Evolutionary conservation across 495 filamentous ascomycete genomes (phyloP).

Genomic region (Penicillium paxilli): DNA sequence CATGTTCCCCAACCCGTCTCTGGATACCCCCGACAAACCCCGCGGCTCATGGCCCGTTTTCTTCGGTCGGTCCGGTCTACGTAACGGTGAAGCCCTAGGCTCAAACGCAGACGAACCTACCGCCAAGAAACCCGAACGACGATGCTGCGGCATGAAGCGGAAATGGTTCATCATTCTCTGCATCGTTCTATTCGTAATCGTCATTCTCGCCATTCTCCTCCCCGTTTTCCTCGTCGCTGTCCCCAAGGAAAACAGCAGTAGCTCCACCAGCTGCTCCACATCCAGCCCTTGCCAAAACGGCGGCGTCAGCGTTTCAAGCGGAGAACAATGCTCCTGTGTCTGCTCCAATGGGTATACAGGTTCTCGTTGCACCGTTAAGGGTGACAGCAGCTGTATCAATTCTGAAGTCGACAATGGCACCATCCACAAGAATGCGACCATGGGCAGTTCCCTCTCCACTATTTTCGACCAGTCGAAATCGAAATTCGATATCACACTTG

Average conservation of each 20-base stretch:
- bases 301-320: conserved; percentile 68
- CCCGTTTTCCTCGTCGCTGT: conserved; percentile 82
- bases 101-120: conserved; percentile 21
- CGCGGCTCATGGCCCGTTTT: conserved; percentile 43
- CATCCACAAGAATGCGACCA: conserved; percentile 65
- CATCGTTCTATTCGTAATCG: conserved; percentile 67
- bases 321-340: conserved; percentile 74
- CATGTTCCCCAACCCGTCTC: conserved; percentile 82
- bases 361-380: conserved; percentile 61
- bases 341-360: conserved; percentile 87
- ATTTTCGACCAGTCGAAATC: conserved; percentile 62
- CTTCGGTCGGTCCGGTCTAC: conserved; percentile 37
- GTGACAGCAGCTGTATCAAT: conserved; percentile 70
- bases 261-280: conserved; percentile 49
- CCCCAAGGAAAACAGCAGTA: conserved; percentile 47
- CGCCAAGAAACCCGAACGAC: conserved; percentile 27
- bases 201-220: conserved; percentile 84
- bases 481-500: conserved; percentile 76
- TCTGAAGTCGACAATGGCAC: conserved; percentile 54
- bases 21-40: conserved; percentile 49
- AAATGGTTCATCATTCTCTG: conserved; percentile 75
- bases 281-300: conserved; percentile 71
- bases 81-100: conserved; percentile 33
- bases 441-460: conserved; percentile 75
- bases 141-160: conserved; percentile 77